These are phyloP conservation scores for Athelia psychrophila DNA, from an alignment of 1,284 basidiomycete genomes.

Conservation along the genomic window DNA sequence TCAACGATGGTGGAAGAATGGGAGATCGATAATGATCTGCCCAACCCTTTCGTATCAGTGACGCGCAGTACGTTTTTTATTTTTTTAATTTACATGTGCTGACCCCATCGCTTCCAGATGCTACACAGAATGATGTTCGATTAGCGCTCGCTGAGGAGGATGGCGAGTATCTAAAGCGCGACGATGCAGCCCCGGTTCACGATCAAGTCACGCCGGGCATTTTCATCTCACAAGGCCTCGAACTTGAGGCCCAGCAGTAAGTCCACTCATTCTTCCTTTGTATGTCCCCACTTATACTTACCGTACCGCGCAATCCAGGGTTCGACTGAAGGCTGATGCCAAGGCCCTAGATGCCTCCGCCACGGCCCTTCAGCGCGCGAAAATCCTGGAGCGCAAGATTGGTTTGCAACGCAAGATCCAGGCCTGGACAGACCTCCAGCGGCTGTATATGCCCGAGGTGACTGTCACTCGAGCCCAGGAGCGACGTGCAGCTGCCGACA, in stretches of 20 bases:
- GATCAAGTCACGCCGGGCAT: constrained; percentile 5
- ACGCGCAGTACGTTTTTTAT: constrained; percentile 3
- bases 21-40: constrained; percentile 7
- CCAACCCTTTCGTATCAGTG: constrained; percentile 14
- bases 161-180: background rate
- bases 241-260: constrained; percentile 18
- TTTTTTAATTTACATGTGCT: background rate
- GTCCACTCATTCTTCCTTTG: background rate
- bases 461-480: background rate
- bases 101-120: background rate
- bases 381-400: constrained; percentile 10
- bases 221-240: constrained; percentile 15
- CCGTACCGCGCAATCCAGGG: background rate
- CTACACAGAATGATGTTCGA: background rate
- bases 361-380: constrained; percentile 9
- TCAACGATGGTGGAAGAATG: constrained; percentile 8
- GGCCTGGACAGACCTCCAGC: constrained; percentile 13
- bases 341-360: constrained; percentile 9
- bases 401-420: constrained; percentile 10
- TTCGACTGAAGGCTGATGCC: background rate
- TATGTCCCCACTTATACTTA: background rate
- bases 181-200: constrained; percentile 2
- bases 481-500: background rate
- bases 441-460: constrained; percentile 14
- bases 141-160: constrained; percentile 11